Conservation (phyloP, 202 grass and related monocot genomes). For the Zoysia matrella region DNA sequence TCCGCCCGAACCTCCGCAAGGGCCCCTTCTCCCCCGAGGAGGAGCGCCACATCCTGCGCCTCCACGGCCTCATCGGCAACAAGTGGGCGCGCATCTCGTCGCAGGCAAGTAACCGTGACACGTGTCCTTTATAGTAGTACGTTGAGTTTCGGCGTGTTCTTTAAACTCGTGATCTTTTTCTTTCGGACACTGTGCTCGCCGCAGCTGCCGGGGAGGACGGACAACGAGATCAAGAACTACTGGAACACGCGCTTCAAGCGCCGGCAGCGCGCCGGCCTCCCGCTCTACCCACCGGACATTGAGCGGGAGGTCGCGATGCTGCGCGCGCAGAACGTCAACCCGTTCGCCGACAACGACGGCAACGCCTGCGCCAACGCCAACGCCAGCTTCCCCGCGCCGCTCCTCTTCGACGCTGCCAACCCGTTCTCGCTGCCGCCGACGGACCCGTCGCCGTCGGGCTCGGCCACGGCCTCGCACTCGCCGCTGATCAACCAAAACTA, state of each 20-base stretch:
- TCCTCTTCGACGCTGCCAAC: constrained; percentile 41
- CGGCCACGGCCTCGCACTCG: constrained; percentile 1
- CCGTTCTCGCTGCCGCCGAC: constrained; percentile 44
- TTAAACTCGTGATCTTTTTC: too few species aligned
- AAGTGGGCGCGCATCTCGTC: constrained; percentile 81
- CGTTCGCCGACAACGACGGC: constrained; percentile 17
- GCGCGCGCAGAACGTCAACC: constrained; percentile 43
- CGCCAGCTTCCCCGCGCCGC: background rate
- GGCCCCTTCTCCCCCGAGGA: constrained; percentile 82
- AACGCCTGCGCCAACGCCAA: background rate
- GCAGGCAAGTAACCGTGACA: constrained; percentile 34
- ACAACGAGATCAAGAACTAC: background rate
- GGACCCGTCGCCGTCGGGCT: background rate
- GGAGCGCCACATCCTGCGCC: constrained; percentile 74
- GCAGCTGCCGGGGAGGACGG: constrained; percentile 30
- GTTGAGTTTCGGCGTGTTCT: too few species aligned
- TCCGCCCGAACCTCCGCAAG: constrained; percentile 93
- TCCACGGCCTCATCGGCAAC: constrained; percentile 82
- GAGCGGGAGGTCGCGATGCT: constrained; percentile 49
- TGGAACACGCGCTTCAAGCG: constrained; percentile 88
- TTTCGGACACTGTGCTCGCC: too few species aligned
- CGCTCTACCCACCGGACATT: constrained; percentile 68
- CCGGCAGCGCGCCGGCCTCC: constrained; percentile 61
- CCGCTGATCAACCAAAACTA: constrained; percentile 45
- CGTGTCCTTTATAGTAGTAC: too few species aligned